Evolutionary conservation across 345 rosid genomes (phyloP).

Genomic region (Psidium friedrichsthalianum): DNA sequence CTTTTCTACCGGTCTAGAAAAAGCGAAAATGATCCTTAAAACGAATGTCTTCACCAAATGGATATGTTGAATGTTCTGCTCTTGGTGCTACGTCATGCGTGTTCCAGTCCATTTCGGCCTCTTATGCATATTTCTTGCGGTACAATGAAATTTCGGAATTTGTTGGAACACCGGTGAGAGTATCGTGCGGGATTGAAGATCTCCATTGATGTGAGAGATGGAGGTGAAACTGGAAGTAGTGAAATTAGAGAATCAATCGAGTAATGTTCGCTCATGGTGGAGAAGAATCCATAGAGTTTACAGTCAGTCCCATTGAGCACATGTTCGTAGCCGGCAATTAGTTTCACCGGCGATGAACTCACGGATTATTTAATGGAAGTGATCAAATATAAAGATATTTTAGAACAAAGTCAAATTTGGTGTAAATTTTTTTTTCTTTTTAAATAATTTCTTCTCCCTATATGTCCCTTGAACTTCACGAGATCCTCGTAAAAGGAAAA

Average conservation of each 20-base stretch:
- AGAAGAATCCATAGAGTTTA: neutral
- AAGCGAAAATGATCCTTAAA: neutral
- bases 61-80: neutral
- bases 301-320: neutral
- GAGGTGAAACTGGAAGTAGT: no score
- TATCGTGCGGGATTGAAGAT: neutral
- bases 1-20: neutral
- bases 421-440: neutral
- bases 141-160: neutral
- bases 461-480: neutral
- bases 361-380: no score
- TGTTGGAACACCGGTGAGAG: neutral
- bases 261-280: neutral
- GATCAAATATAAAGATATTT: neutral
- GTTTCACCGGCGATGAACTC: no score
- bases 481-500: neutral
- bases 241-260: no score
- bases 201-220: neutral
- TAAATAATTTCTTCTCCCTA: neutral
- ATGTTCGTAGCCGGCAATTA: no score
- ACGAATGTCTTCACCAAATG: neutral
- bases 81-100: neutral
- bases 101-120: neutral
- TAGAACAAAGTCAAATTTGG: neutral
- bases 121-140: neutral